Evolutionary conservation across 2,329 filamentous ascomycete species (phyloP), one percentile per base, ranked within the genome.

Genomic region (Rhexocercosporidium sp.): DNA sequence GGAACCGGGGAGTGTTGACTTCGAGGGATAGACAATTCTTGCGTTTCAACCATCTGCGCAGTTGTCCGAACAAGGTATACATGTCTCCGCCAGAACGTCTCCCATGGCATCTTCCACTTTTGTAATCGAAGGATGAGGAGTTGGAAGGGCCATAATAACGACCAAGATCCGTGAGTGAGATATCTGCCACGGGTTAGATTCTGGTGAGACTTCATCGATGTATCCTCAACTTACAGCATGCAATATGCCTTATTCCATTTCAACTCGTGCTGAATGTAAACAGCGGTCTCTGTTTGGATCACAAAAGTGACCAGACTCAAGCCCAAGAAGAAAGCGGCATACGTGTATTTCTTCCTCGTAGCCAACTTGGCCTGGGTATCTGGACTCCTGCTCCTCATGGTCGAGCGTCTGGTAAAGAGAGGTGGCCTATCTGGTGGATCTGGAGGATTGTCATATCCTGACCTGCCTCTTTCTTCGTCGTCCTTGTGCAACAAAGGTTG

Each of bases 211-310:
- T 29, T 41, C 20, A 3, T 37, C 14, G n/a, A 53, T 9, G 34
- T 46, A 1, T 34, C 29, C 18, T 25, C 22, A 31, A 78, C 82
- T 82, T 82, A 97, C 85, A 99, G 88, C 96, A 99, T 99, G 84
- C 93, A 97, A 82, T 97, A 99, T n/a, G 96, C 93, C 83, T 99
- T 99, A 81, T 96, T 88, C 96, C 96, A 99, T 70, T 92, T 89
- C 70, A 97, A 81, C 68, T 96, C 90, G 78, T 95, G 90, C 82
- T 98, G 95, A 69, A 99, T 96, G 81, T 97, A 94, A 11, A 96
- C 90, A 12, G 94, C 95, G 63, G 97, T 93, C 83, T 98, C 95
- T 3, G 96, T 98, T 85, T 99, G 96, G 6, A 97, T 84, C 57
- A 93, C 93, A 78, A 99, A 99, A 76, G 92, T 91, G 67, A 97